These are phyloP conservation scores for maize (Zea mays) DNA, from an alignment of 176 grass and related monocot species.

Conservation along the genomic window Zm-B73-REFERENCE-NAM-5.0 NC_050104.1:13260001-13260500, in stretches of 20 bases:
- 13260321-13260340: background rate
- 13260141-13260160: background rate
- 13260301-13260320: background rate
- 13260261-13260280: background rate
- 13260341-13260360: background rate
- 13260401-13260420: background rate
- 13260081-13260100: too few relatives aligned
- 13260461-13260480: background rate
- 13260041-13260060: too few relatives aligned
- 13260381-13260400: conserved; percentile 15
- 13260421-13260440: background rate
- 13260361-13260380: background rate
- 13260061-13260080: too few relatives aligned
- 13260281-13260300: background rate
- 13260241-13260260: background rate
- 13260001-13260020: too few relatives aligned
- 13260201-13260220: background rate
- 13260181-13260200: background rate
- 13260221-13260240: background rate
- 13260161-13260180: background rate
- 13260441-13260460: background rate
- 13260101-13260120: background rate
- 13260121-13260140: background rate
- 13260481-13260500: background rate
- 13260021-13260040: too few relatives aligned